Evolutionary conservation across 257 asterid species (phyloP).

Genomic region (Scutellaria minor): DNA sequence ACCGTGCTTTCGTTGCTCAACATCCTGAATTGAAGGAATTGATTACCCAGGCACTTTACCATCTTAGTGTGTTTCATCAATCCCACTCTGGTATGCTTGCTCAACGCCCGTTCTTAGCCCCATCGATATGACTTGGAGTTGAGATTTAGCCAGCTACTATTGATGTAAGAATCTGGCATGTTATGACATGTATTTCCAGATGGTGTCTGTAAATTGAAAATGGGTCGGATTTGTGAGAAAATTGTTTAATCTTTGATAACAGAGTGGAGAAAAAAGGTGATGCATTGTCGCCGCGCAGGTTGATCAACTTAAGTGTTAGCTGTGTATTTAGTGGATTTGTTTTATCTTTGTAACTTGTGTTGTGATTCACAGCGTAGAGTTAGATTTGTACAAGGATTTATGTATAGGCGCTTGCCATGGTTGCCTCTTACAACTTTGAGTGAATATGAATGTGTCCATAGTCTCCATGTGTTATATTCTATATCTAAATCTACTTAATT

Average conservation of each 20-base stretch:
- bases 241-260: neutral
- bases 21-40: constrained; percentile 68
- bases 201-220: neutral
- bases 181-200: neutral
- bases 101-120: constrained; percentile 47
- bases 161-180: neutral
- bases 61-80: constrained; percentile 68
- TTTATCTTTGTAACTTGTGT: too few species aligned
- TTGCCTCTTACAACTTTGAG: too few species aligned
- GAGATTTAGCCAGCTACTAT: neutral
- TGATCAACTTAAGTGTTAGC: neutral
- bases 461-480: too few species aligned
- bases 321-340: neutral
- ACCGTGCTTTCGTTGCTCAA: constrained; percentile 56
- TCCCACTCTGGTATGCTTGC: constrained; percentile 68
- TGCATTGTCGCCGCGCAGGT: neutral
- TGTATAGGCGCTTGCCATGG: too few species aligned
- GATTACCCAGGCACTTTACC: constrained; percentile 56
- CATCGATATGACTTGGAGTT: constrained; percentile 7
- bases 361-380: too few species aligned
- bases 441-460: too few species aligned
- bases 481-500: too few species aligned
- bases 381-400: too few species aligned
- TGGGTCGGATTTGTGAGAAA: neutral
- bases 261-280: neutral